Conservation (phyloP, 176 grass and related monocot species). For the Oryza meyeriana region DNA sequence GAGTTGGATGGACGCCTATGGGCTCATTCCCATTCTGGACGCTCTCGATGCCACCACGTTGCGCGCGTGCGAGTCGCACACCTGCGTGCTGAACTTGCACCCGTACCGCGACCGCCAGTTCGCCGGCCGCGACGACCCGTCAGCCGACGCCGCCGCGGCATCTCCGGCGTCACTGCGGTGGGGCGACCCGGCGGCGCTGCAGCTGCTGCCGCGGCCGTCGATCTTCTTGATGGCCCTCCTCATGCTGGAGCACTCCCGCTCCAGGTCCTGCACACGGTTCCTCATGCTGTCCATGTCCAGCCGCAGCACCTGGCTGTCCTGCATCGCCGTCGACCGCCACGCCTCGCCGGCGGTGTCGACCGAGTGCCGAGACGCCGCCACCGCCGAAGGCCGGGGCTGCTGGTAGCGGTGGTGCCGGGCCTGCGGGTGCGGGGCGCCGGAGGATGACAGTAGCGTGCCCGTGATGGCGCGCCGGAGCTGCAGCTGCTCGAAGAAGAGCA, state of each 20-base stretch:
- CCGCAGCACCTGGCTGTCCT: conserved; percentile 64
- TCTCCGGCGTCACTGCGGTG: background rate
- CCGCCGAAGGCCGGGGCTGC: background rate
- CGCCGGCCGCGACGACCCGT: background rate
- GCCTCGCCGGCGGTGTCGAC: background rate
- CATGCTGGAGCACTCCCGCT: conserved; percentile 88
- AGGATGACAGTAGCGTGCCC: conserved; percentile 44
- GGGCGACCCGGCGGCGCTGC: conserved; percentile 8
- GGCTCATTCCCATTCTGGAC: conserved; percentile 61
- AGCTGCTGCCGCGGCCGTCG: conserved; percentile 15
- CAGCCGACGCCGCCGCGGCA: background rate
- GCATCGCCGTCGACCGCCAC: conserved; percentile 39
- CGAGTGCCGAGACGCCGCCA: too few relatives aligned
- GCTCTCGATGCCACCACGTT: conserved; percentile 70
- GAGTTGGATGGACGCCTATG: conserved; percentile 15
- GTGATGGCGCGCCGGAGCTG: conserved; percentile 82
- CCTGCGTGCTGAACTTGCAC: conserved; percentile 90
- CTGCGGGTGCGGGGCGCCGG: background rate
- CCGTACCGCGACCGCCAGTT: conserved; percentile 52
- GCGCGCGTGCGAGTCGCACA: conserved; percentile 78
- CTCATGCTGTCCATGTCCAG: conserved; percentile 90
- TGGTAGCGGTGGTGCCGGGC: background rate
- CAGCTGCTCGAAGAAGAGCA: conserved; percentile 98
- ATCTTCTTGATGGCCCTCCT: conserved; percentile 68
- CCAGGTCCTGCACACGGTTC: conserved; percentile 66